Conservation (phyloP, 1,284 basidiomycete genomes). For the Cutaneotrichosporon cavernicola region DNA sequence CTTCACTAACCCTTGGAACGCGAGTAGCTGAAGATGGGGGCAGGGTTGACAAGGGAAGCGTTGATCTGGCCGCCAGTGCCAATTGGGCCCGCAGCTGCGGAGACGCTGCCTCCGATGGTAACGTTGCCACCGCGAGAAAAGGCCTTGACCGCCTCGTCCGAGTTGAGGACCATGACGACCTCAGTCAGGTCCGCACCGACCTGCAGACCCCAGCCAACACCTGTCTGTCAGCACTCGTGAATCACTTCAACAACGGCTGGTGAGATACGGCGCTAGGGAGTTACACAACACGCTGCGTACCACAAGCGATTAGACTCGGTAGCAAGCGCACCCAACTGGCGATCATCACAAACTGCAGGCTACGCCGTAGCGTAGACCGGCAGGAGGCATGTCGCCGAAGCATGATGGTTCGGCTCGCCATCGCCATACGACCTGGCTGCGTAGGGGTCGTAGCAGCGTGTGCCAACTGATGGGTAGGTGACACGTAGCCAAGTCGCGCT, state of each 20-base stretch:
- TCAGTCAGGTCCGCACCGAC: conserved; percentile 71
- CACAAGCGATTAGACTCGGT: not conserved
- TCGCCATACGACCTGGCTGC: no score
- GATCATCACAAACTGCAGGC: not conserved
- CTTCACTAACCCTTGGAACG: conserved; percentile 74
- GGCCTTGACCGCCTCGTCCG: conserved; percentile 89
- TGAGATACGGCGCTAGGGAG: not conserved
- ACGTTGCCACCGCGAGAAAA: conserved; percentile 95
- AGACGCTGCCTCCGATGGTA: conserved; percentile 82
- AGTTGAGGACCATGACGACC: conserved; percentile 85
- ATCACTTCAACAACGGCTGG: not conserved
- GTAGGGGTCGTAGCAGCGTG: not conserved
- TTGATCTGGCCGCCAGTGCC: conserved; percentile 92
- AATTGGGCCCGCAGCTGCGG: conserved; percentile 84
- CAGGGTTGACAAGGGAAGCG: conserved; percentile 81
- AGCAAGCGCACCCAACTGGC: not conserved
- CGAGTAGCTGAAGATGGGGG: conserved; percentile 96
- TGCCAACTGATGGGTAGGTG: not conserved
- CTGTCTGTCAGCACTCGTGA: conserved; percentile 14
- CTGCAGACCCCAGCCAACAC: conserved; percentile 92
- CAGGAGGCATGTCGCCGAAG: no score
- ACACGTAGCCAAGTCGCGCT: not conserved
- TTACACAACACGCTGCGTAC: not conserved
- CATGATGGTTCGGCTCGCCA: not conserved
- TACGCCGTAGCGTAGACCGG: no score